A percentile compares a stretch with the other conserved stretches of the same genome.
phyloP scores from a whole-genome alignment of 345 rosid species.

The Clarkia xantiana region DNA sequence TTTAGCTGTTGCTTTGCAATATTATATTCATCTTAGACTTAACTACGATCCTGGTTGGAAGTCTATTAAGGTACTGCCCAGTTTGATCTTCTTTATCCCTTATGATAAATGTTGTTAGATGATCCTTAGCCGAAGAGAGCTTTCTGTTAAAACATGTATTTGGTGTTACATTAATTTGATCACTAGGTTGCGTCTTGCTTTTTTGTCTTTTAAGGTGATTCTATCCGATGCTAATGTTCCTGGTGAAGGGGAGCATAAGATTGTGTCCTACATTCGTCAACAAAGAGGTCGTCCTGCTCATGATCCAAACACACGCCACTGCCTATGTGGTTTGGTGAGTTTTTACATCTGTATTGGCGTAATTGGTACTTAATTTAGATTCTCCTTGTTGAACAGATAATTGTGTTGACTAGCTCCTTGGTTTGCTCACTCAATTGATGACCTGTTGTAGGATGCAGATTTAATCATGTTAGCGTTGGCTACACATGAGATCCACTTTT shows the following conservation, averaged over 20 bases:
- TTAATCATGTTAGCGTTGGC: constrained; percentile 94
- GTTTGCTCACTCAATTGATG: constrained; percentile 9
- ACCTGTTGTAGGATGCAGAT: constrained; percentile 74
- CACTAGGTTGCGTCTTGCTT: constrained; percentile 8
- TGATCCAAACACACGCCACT: constrained; percentile 82
- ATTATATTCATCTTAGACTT: constrained; percentile 66
- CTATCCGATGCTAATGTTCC: constrained; percentile 99
- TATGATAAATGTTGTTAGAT: neutral
- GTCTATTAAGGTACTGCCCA: constrained; percentile 54
- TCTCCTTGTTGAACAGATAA: neutral
- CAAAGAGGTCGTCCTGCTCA: constrained; percentile 84
- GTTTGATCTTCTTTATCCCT: neutral
- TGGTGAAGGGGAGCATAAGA: constrained; percentile 97
- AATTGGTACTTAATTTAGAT: too few relatives aligned
- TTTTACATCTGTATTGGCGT: constrained; percentile 6
- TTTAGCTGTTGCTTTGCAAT: constrained; percentile 71
- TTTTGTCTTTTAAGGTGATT: constrained; percentile 54
- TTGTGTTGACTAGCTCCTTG: constrained; percentile 1
- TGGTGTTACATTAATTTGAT: neutral
- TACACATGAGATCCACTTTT: constrained; percentile 84
- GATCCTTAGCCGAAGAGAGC: neutral
- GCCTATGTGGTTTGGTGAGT: constrained; percentile 91
- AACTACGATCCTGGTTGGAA: constrained; percentile 96
- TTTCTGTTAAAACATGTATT: neutral
- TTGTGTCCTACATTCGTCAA: constrained; percentile 79